A percentile compares a stretch with the other conserved stretches of the same genome.
phyloP scores from a whole-genome alignment of 1,139 yeast genomes.

The Pichia sp. region DNA sequence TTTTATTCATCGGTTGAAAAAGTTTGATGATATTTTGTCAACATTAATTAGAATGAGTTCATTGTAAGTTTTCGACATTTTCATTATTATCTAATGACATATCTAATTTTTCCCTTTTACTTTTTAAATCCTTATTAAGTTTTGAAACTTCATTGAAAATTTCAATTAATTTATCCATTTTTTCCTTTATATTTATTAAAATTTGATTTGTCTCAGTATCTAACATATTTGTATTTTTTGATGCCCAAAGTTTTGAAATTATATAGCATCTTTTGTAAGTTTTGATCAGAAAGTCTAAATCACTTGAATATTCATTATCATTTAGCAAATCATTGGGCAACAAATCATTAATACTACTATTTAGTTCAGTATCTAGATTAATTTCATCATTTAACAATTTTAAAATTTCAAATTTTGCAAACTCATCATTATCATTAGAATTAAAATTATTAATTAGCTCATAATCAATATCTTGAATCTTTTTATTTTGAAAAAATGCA shows the following conservation, averaged over 20 bases:
- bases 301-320: slow-evolving; percentile 1
- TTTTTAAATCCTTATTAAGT: not conserved
- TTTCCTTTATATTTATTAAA: not conserved
- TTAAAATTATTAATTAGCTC: slow-evolving; percentile 8
- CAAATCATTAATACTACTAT: not conserved
- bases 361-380: not conserved
- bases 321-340: not conserved
- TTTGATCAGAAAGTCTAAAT: not conserved
- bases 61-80: not conserved
- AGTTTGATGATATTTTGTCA: slow-evolving; percentile 10
- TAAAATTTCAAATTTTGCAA: slow-evolving; percentile 4
- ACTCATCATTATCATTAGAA: not conserved
- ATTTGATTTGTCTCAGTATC: slow-evolving; percentile 9
- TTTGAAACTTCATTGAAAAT: slow-evolving; percentile 1
- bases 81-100: not conserved
- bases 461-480: slow-evolving; percentile 14
- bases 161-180: not conserved
- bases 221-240: slow-evolving; percentile 3
- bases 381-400: slow-evolving; percentile 8
- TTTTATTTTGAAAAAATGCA: slow-evolving; percentile 13
- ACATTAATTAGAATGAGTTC: slow-evolving; percentile 8
- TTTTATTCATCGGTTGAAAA: slow-evolving; percentile 33
- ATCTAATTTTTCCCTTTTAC: slow-evolving; percentile 1
- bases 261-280: slow-evolving; percentile 5
- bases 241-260: slow-evolving; percentile 9